A percentile compares a stretch with the other conserved stretches of the same genome.
phyloP scores from a whole-genome alignment of 2,329 filamentous ascomycete genomes.

The Neobulgaria alba region DNA sequence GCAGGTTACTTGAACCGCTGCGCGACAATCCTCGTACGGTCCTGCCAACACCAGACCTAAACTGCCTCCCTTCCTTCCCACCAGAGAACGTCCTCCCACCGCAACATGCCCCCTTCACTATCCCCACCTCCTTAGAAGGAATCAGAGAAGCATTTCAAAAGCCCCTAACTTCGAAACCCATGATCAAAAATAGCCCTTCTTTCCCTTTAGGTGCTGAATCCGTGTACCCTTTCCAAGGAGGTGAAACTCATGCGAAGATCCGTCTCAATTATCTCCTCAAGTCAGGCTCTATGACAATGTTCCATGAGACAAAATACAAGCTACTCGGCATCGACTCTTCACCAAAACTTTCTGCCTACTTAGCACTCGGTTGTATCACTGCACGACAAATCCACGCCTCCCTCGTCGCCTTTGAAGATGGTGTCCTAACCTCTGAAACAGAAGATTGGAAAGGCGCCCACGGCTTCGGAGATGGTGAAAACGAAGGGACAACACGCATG shows the following conservation, averaged over 20 bases:
- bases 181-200: constrained; percentile 42
- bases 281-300: constrained; percentile 28
- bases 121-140: constrained; percentile 46
- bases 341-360: constrained; percentile 67
- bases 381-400: constrained; percentile 63
- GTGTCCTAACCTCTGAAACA: constrained; percentile 29
- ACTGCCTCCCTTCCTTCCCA: constrained; percentile 49
- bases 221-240: constrained; percentile 60
- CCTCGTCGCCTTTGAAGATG: constrained; percentile 63
- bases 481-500: constrained; percentile 59
- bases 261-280: constrained; percentile 52
- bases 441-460: too few relatives aligned
- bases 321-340: constrained; percentile 63
- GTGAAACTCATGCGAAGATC: constrained; percentile 50
- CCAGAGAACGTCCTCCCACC: constrained; percentile 44
- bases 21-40: constrained; percentile 51
- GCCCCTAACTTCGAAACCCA: constrained; percentile 43
- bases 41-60: constrained; percentile 42
- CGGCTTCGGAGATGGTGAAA: constrained; percentile 61
- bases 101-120: constrained; percentile 53
- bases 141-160: constrained; percentile 46
- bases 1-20: constrained; percentile 65
- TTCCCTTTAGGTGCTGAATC: constrained; percentile 46
- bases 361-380: constrained; percentile 64
- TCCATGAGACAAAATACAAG: constrained; percentile 65